These are phyloP conservation scores for Pyrenophora seminiperda DNA, from an alignment of 2,329 filamentous ascomycete species.

Conservation along the genomic window DNA sequence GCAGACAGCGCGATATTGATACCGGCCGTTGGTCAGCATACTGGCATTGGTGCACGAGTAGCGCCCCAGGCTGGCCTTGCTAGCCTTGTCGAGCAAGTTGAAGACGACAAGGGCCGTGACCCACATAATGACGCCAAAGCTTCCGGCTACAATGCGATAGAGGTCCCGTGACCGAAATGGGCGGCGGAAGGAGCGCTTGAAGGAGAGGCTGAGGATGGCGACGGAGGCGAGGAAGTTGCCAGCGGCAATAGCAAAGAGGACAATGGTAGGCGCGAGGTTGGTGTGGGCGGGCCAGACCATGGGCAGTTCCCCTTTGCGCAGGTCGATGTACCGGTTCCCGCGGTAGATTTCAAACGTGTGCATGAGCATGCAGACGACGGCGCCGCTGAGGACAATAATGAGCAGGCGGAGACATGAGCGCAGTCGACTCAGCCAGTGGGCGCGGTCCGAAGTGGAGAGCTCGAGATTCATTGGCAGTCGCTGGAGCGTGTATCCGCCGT, in stretches of 20 bases:
- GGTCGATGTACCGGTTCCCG: conserved; percentile 43
- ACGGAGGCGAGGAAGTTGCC: conserved; percentile 44
- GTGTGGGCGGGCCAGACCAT: conserved; percentile 47
- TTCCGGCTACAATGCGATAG: conserved; percentile 43
- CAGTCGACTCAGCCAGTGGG: conserved; percentile 45
- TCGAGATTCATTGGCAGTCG: conserved; percentile 37
- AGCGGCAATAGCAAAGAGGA: conserved; percentile 42
- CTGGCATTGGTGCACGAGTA: conserved; percentile 45
- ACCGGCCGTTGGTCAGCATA: conserved; percentile 43
- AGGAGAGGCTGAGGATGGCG: conserved; percentile 39
- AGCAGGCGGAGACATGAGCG: conserved; percentile 45
- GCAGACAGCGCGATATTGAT: conserved; percentile 47
- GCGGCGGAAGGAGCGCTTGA: conserved; percentile 42
- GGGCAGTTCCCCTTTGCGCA: conserved; percentile 45
- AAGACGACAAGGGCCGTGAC: conserved; percentile 39
- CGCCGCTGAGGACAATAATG: conserved; percentile 45
- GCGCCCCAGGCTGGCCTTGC: conserved; percentile 44
- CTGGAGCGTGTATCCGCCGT: conserved; percentile 20
- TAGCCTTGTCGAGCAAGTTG: conserved; percentile 43
- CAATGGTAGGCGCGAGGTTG: conserved; percentile 44
- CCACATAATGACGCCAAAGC: conserved; percentile 45
- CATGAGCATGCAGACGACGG: conserved; percentile 43
- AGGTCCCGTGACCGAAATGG: conserved; percentile 43
- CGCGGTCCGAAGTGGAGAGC: conserved; percentile 31
- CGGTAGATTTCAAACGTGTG: conserved; percentile 46